A percentile compares a stretch with the other conserved stretches of the same genome.
Conservation (phyloP, 2,329 filamentous ascomycete genomes). For the Elsinoe australis region DNA sequence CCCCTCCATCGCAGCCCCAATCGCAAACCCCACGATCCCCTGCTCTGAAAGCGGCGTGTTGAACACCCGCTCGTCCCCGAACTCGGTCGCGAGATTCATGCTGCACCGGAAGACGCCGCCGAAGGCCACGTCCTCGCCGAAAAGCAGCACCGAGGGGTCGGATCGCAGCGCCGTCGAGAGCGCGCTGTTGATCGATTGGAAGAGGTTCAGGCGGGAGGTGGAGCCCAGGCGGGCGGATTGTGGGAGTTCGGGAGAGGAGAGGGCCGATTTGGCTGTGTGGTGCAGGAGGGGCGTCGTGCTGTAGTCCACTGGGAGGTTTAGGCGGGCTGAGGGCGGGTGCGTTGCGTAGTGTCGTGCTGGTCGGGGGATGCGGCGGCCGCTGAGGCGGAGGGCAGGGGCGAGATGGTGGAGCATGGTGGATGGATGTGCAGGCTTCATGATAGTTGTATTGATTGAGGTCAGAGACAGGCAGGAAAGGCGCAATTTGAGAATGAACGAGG, state of each 20-base stretch:
- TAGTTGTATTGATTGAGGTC: neutral
- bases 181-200: conserved; percentile 87
- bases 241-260: conserved; percentile 64
- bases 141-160: conserved; percentile 81
- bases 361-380: conserved; percentile 12
- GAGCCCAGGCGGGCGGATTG: conserved; percentile 33
- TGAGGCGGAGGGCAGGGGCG: conserved; percentile 12
- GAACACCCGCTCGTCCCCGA: conserved; percentile 83
- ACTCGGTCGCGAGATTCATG: conserved; percentile 80
- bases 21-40: conserved; percentile 87
- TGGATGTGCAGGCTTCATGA: neutral
- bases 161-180: conserved; percentile 71
- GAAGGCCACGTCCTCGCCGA: conserved; percentile 95
- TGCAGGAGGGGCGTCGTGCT: conserved; percentile 70
- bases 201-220: conserved; percentile 85
- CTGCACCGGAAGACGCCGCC: conserved; percentile 94
- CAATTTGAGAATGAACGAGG: neutral
- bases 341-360: conserved; percentile 40
- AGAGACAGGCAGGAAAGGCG: neutral
- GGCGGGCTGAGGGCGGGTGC: conserved; percentile 45
- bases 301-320: conserved; percentile 87
- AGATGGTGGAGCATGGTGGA: neutral
- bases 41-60: conserved; percentile 94
- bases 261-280: conserved; percentile 66
- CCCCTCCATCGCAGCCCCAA: conserved; percentile 81